These are phyloP conservation scores for Phaeosphaeriaceae sp. DNA, from an alignment of 2,329 filamentous ascomycete species.

Conservation along the genomic window DNA sequence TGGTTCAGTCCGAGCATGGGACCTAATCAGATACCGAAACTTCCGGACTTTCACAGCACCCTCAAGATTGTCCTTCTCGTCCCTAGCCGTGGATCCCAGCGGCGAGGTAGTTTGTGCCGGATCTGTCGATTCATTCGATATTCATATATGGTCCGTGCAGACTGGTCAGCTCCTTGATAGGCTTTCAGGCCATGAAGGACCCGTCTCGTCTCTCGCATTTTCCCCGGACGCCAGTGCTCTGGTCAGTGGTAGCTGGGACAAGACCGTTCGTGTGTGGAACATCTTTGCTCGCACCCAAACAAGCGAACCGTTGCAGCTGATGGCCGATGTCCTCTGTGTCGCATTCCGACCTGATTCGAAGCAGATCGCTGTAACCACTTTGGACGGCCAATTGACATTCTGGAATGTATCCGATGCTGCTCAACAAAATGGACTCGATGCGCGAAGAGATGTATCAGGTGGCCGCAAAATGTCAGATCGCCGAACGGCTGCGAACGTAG, in stretches of 20 bases:
- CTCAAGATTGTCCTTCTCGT: slow-evolving; percentile 88
- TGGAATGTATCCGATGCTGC: slow-evolving; percentile 90
- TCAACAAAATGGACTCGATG: slow-evolving; percentile 86
- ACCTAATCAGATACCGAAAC: slow-evolving; percentile 93
- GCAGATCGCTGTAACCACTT: slow-evolving; percentile 87
- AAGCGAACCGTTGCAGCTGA: slow-evolving; percentile 89
- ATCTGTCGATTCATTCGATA: slow-evolving; percentile 93
- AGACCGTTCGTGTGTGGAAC: slow-evolving; percentile 93
- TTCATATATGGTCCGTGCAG: slow-evolving; percentile 98
- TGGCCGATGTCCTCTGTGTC: slow-evolving; percentile 87
- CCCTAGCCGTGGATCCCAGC: slow-evolving; percentile 93
- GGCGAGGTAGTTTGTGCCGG: slow-evolving; percentile 96
- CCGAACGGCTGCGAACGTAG: slow-evolving; percentile 86
- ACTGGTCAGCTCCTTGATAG: slow-evolving; percentile 94
- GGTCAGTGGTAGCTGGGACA: slow-evolving; percentile 95
- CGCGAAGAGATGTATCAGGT: slow-evolving; percentile 88
- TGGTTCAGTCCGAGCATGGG: slow-evolving; percentile 94
- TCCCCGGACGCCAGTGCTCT: slow-evolving; percentile 83
- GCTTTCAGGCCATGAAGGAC: slow-evolving; percentile 90
- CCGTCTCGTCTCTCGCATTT: slow-evolving; percentile 87
- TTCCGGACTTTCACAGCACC: slow-evolving; percentile 97
- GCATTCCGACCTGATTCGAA: slow-evolving; percentile 88
- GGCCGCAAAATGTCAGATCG: slow-evolving; percentile 89
- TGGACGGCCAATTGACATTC: slow-evolving; percentile 94
- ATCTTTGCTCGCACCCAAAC: slow-evolving; percentile 94